Percentiles rank a stretch among this genome's conserved stretches.
Conservation (phyloP, 768 basidiomycete genomes). For the Auricularia sp. region DNA sequence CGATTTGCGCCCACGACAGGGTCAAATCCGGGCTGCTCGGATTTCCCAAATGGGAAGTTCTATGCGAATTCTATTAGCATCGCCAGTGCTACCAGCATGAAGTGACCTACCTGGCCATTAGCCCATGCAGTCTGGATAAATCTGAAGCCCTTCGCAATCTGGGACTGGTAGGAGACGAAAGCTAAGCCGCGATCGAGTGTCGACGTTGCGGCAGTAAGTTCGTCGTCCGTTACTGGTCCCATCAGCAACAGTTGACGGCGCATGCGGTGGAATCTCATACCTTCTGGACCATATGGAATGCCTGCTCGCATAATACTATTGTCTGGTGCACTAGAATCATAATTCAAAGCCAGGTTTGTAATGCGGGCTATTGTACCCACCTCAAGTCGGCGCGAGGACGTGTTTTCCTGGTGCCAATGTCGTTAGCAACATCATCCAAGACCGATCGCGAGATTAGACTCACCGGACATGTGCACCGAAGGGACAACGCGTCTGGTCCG, state of each 20-base stretch:
- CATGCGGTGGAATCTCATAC: slow-evolving; percentile 9
- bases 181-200: slow-evolving; percentile 13
- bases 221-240: background rate
- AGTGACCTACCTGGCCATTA: slow-evolving; percentile 11
- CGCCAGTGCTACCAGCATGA: background rate
- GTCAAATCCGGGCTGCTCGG: slow-evolving; percentile 31
- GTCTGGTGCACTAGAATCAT: background rate
- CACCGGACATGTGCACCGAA: slow-evolving; percentile 37
- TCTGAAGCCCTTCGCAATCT: slow-evolving; percentile 28
- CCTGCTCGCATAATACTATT: slow-evolving; percentile 22
- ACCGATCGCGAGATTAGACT: background rate
- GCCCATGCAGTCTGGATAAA: slow-evolving; percentile 16
- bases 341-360: background rate
- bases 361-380: background rate
- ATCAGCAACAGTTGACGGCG: background rate
- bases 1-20: slow-evolving; percentile 31
- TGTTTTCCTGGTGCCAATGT: slow-evolving; percentile 22
- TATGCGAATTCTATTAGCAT: background rate
- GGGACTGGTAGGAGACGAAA: slow-evolving; percentile 29
- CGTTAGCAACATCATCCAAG: background rate
- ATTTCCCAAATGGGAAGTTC: background rate
- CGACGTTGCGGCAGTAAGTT: background rate
- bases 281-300: slow-evolving; percentile 28
- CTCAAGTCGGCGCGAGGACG: slow-evolving; percentile 25
- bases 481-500: slow-evolving; percentile 23